Evolutionary conservation across 1,139 yeast genomes (phyloP), one percentile per base, ranked within the genome.

Genomic region (Saccharomycopsis hybrid): DNA sequence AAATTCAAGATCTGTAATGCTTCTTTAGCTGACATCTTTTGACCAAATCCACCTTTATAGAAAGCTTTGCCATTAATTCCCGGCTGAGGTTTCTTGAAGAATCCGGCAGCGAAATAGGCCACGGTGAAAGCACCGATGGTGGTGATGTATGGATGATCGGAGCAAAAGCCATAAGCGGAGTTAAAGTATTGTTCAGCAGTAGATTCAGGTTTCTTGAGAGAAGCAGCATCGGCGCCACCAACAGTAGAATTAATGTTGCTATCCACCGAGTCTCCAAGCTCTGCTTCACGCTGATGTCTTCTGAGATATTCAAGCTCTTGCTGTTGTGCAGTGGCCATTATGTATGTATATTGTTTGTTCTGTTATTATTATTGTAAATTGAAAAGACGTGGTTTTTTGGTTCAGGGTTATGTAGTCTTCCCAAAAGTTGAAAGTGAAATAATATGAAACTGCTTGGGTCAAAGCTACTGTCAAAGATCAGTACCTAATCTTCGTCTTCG

Each of bases 21-120:
- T 64, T 92, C 98, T 60, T 78, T 84, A 36, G 95, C 83, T 52
- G 78, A 76, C 97, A 92, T 92, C 66, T 92, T 90, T 30, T 78
- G 66, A 39, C 89, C 96, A 66, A 92, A 92, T 1, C 95, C 87
- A 51, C 98, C 98, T 62, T 82, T 86, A 62, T 74, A 69, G 62
- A 82, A 86, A 30, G 86, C 82, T 58, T 80, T 78, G 32, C 87
- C 86, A 53, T 81, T 78, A 45, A 83, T 71, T 38, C 90, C 87
- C 5, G 95, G 85, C 54, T 80, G 85, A 51, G 77, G 77, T 44
- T 80, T 74, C 65, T 82, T 85, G 65, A 84, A 75, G 37, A 80
- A 66, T 2, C 94, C 90, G 4, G 90, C 84, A 13, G 77, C 76
- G 53, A 78, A 71, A 61, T 84, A 85, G 1, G 81, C 78, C 2